These are phyloP conservation scores for Lichtheimia corymbifera DNA, from an alignment of 371 early-diverging fungal genomes.

Conservation along the genomic window DNA sequence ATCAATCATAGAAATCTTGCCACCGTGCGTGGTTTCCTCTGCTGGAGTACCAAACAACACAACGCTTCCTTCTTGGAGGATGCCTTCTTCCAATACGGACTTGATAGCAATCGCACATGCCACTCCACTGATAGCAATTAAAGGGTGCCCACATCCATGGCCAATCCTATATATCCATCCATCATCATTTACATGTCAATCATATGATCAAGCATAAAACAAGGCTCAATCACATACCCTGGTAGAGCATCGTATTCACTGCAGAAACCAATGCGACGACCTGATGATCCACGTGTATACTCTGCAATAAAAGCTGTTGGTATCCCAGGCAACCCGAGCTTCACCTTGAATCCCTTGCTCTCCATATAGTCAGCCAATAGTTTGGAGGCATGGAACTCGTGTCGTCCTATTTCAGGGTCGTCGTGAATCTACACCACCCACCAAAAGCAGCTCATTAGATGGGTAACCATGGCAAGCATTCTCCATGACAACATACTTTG, in stretches of 20 bases:
- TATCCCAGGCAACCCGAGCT: slow-evolving; percentile 55
- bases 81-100: slow-evolving; percentile 50
- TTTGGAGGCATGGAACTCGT: slow-evolving; percentile 60
- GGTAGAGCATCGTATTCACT: slow-evolving; percentile 73
- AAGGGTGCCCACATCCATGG: slow-evolving; percentile 69
- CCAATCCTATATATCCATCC: slow-evolving; percentile 35
- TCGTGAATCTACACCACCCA: slow-evolving; percentile 48
- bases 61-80: slow-evolving; percentile 57
- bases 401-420: slow-evolving; percentile 59
- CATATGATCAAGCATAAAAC: slow-evolving; percentile 12
- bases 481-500: slow-evolving; percentile 31
- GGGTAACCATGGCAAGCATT: background rate
- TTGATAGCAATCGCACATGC: slow-evolving; percentile 68
- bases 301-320: slow-evolving; percentile 67
- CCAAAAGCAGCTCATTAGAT: too few relatives aligned
- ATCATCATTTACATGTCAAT: background rate
- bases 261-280: slow-evolving; percentile 55
- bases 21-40: slow-evolving; percentile 60
- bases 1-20: slow-evolving; percentile 73
- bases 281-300: slow-evolving; percentile 36
- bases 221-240: slow-evolving; percentile 24
- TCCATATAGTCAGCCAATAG: slow-evolving; percentile 58
- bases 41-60: slow-evolving; percentile 81
- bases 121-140: slow-evolving; percentile 74
- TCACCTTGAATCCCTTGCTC: slow-evolving; percentile 55